Evolutionary conservation across 1,284 basidiomycete species (phyloP), one percentile per base, ranked within the genome.

Genomic region (Puccinia triticina): DNA sequence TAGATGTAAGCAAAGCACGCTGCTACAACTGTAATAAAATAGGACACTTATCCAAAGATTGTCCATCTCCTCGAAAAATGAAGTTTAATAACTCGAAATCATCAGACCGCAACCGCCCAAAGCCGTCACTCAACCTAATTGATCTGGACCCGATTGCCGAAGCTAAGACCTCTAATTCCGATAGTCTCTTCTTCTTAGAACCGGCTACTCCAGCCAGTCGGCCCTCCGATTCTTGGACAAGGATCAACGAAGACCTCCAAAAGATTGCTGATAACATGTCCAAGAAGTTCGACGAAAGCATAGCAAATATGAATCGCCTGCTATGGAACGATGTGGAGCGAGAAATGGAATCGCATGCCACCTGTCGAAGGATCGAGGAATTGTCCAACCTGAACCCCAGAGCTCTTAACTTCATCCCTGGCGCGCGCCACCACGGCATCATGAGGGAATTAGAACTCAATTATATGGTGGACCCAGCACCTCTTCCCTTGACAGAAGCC

Each of bases 11-110:
- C 23, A 40, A 69, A 69, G 14, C 67, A 7, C 23, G 46, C 21
- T 69, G 67, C 29, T 72, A 72, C 40, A 72, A 29, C 26, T 72
- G 69, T 37, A 46, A 72, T 23, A 72, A 46, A n/a, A 48, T 48
- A 72, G 69, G 69, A 14, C 69, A 72, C 29, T 21, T 72, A 32
- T 46, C 69, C n/a, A 72, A 72, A 37, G 69, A 72, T 29, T 72
- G 37, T n/a, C 29, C 61, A 16, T 34, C 34, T 12, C 61, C 61
- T 7, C 14, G 32, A 64, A 64, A 64, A 64, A 26, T 64, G 14
- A 64, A 64, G 32, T 50, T 8, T n/a, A 78, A 64, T 23, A 67
- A 53, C 43, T 53, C 11, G 7, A 66, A 67, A 32, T 23, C 26
- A 12, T 5, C 40, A 18, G n/a, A n/a, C n/a, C n/a, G n/a, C n/a